Conservation (phyloP, 139 green algal species). For the Chlamydomonas eustigma region DNA sequence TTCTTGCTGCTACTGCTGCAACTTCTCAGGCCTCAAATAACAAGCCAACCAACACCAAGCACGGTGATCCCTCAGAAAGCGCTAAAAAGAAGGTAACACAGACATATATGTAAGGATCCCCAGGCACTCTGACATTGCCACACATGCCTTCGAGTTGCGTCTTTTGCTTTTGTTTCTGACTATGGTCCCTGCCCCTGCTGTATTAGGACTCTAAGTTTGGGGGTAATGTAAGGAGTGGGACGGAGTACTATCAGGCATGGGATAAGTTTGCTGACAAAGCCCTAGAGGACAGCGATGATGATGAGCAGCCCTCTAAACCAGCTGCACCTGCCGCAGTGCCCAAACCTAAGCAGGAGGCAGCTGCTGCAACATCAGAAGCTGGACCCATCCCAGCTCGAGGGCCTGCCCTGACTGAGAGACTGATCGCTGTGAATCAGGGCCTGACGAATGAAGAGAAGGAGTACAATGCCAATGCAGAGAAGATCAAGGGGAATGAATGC, state of each 20-base stretch:
- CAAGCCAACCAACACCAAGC: no score
- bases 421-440: slow-evolving; percentile 24
- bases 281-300: slow-evolving; percentile 9
- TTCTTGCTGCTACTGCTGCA: background rate
- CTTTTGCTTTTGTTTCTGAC: no score
- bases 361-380: background rate
- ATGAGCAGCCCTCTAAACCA: slow-evolving; percentile 9
- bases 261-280: slow-evolving; percentile 23
- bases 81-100: no score
- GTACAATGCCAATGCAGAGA: slow-evolving; percentile 18
- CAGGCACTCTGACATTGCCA: no score
- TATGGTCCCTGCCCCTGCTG: background rate
- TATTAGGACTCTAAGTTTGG: slow-evolving; percentile 1
- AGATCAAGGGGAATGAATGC: slow-evolving; percentile 40
- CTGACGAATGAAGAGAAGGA: slow-evolving; percentile 16
- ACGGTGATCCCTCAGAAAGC: no score
- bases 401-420: slow-evolving; percentile 24
- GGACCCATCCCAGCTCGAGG: background rate
- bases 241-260: slow-evolving; percentile 29
- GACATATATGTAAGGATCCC: no score
- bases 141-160: no score
- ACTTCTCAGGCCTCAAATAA: no score
- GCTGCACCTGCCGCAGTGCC: slow-evolving; percentile 13
- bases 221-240: slow-evolving; percentile 17
- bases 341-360: background rate